These are phyloP conservation scores for Moringa oleifera DNA, from an alignment of 345 rosid species.

Conservation along the genomic window DNA sequence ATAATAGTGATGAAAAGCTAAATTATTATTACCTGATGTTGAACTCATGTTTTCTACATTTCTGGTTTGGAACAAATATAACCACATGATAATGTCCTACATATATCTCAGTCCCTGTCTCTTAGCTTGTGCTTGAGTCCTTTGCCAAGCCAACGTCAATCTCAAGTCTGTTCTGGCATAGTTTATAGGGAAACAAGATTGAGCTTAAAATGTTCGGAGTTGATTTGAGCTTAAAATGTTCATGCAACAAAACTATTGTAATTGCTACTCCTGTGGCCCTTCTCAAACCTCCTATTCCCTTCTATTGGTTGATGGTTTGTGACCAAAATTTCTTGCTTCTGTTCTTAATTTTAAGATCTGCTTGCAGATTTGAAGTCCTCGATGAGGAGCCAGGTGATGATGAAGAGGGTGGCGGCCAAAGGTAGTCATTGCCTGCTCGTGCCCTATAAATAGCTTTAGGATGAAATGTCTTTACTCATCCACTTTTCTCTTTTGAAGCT, in stretches of 20 bases:
- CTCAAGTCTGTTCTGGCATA: too few relatives aligned
- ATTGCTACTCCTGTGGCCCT: too few relatives aligned
- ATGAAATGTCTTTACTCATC: background rate
- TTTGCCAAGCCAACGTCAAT: too few relatives aligned
- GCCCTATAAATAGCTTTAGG: background rate
- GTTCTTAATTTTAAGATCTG: background rate
- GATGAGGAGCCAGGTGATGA: conserved; percentile 99
- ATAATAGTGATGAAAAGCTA: background rate
- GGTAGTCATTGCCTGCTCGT: conserved; percentile 30
- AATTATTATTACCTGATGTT: too few relatives aligned
- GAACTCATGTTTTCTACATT: too few relatives aligned
- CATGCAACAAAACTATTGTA: too few relatives aligned
- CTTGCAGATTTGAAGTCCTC: conserved; percentile 78
- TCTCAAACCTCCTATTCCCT: too few relatives aligned
- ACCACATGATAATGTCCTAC: background rate
- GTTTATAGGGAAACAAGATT: too few relatives aligned
- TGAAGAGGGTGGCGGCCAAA: conserved; percentile 77
- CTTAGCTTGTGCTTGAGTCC: too few relatives aligned
- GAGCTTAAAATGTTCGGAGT: too few relatives aligned
- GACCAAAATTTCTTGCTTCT: background rate
- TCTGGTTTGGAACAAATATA: background rate
- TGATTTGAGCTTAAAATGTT: too few relatives aligned
- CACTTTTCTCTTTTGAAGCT: background rate
- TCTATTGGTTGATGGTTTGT: background rate
- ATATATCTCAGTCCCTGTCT: background rate